Evolutionary conservation across 1,139 yeast genomes (phyloP).

Genomic region (Candida tunisiensis): DNA sequence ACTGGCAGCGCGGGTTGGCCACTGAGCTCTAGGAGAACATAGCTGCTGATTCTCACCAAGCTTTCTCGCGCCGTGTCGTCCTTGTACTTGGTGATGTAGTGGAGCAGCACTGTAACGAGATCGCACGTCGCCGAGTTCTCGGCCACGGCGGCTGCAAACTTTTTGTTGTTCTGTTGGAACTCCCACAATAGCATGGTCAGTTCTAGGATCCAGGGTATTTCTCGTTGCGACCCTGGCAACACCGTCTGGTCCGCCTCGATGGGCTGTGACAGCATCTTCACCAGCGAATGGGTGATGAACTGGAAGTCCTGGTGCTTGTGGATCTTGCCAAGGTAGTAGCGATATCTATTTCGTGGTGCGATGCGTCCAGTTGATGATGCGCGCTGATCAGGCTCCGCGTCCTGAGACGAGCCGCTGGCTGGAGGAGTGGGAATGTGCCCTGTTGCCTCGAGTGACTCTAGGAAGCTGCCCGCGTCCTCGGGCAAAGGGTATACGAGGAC

Average conservation of each 20-base stretch:
- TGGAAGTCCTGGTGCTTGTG: conserved; percentile 24
- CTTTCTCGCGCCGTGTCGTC: conserved; percentile 25
- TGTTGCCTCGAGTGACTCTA: too few species aligned
- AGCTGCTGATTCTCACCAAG: conserved; percentile 41
- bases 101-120: conserved; percentile 35
- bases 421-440: too few species aligned
- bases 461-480: conserved; percentile 4
- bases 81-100: conserved; percentile 37
- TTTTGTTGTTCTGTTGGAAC: conserved; percentile 48
- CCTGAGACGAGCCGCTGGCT: too few species aligned
- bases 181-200: conserved; percentile 57
- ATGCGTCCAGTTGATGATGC: too few species aligned
- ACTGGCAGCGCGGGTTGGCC: conserved; percentile 24
- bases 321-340: conserved; percentile 18
- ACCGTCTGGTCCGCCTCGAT: conserved; percentile 16
- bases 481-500: conserved; percentile 57
- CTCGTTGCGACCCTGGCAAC: conserved; percentile 16
- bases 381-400: too few species aligned
- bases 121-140: conserved; percentile 33
- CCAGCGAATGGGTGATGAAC: conserved; percentile 20
- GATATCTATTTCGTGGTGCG: conserved; percentile 12
- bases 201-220: conserved; percentile 25
- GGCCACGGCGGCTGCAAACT: conserved; percentile 28
- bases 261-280: conserved; percentile 15
- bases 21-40: conserved; percentile 43